These are phyloP conservation scores for Cercophora scortea DNA, from an alignment of 495 filamentous ascomycete genomes.

Conservation along the genomic window DNA sequence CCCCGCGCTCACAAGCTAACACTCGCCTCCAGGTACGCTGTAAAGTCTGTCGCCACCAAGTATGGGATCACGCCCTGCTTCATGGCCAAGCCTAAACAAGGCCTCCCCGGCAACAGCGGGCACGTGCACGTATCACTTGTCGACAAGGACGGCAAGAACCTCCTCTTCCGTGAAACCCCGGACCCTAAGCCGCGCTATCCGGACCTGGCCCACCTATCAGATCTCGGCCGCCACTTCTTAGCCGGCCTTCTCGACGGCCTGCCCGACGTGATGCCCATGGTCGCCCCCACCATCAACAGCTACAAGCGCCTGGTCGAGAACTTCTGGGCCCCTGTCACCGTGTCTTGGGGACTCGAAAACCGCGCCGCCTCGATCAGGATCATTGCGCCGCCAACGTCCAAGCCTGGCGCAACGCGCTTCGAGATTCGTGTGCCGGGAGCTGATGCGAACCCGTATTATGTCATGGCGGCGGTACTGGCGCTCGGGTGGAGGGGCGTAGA, in stretches of 20 bases:
- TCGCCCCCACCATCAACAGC: conserved; percentile 91
- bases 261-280: conserved; percentile 89
- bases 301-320: conserved; percentile 98
- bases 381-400: conserved; percentile 78
- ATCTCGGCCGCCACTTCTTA: conserved; percentile 86
- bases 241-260: conserved; percentile 83
- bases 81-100: conserved; percentile 95
- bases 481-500: conserved; percentile 85
- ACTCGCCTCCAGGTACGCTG: conserved; percentile 52
- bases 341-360: conserved; percentile 94
- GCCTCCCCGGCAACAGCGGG: conserved; percentile 84
- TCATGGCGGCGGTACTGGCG: conserved; percentile 78
- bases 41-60: conserved; percentile 76
- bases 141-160: conserved; percentile 62
- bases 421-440: conserved; percentile 89
- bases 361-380: conserved; percentile 84
- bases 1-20: background rate
- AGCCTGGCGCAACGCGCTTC: conserved; percentile 77
- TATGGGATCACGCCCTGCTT: conserved; percentile 93
- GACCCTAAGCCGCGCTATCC: conserved; percentile 63
- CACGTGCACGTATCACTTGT: conserved; percentile 90
- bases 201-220: conserved; percentile 73
- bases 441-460: conserved; percentile 81
- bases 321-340: conserved; percentile 97
- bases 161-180: conserved; percentile 63